A percentile compares a stretch with the other conserved stretches of the same genome.
Conservation (phyloP, 2,329 filamentous ascomycete species). For the Cladophialophora exuberans region DNA sequence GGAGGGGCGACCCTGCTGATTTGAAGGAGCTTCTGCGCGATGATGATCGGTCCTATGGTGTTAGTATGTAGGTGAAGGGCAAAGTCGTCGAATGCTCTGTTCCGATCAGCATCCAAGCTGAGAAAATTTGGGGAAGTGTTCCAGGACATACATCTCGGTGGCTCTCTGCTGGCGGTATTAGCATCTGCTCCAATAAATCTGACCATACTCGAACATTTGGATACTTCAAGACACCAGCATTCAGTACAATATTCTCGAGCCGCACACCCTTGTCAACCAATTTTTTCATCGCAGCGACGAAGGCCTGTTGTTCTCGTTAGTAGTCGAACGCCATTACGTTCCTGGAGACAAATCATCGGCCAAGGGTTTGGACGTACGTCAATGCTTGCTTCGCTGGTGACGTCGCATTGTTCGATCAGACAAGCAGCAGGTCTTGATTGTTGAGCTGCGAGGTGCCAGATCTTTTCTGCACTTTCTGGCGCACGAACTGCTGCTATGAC, state of each 20-base stretch:
- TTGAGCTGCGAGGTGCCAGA: slow-evolving; percentile 45
- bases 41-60: slow-evolving; percentile 62
- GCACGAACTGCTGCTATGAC: slow-evolving; percentile 58
- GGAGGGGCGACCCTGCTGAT: slow-evolving; percentile 50
- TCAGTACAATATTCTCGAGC: slow-evolving; percentile 60
- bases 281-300: slow-evolving; percentile 44
- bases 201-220: slow-evolving; percentile 53
- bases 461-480: slow-evolving; percentile 45
- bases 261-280: slow-evolving; percentile 44
- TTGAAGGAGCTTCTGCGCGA: slow-evolving; percentile 56
- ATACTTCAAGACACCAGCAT: slow-evolving; percentile 60
- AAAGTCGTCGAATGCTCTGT: slow-evolving; percentile 57
- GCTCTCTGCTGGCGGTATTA: slow-evolving; percentile 47
- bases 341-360: neutral
- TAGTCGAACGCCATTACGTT: neutral
- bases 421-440: slow-evolving; percentile 35
- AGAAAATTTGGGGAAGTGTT: neutral
- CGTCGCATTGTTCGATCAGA: slow-evolving; percentile 56
- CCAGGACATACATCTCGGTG: slow-evolving; percentile 50
- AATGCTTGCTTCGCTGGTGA: slow-evolving; percentile 58
- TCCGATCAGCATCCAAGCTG: neutral
- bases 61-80: slow-evolving; percentile 61
- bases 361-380: slow-evolving; percentile 38
- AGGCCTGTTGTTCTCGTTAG: slow-evolving; percentile 40
- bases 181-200: slow-evolving; percentile 1